A percentile compares a stretch with the other conserved stretches of the same genome.
Evolutionary conservation across 257 asterid genomes (phyloP).

Genomic region (Scutellaria galericulata): DNA sequence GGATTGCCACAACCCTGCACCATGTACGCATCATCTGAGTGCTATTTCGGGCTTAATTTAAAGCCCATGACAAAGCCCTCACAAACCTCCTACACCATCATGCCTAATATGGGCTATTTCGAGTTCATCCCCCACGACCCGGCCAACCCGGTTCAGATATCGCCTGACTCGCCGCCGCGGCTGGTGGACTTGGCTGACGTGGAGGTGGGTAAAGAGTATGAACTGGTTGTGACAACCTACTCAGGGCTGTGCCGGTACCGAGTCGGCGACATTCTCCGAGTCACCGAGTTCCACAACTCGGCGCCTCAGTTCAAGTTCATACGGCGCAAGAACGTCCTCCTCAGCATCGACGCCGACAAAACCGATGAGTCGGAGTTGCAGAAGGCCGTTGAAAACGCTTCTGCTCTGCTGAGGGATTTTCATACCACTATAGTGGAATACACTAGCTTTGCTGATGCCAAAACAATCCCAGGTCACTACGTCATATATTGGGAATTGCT

Average conservation of each 20-base stretch:
- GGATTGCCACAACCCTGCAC: slow-evolving; percentile 47
- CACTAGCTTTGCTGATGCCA: slow-evolving; percentile 44
- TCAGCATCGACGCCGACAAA: slow-evolving; percentile 52
- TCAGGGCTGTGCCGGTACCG: slow-evolving; percentile 51
- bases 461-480: slow-evolving; percentile 49
- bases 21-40: slow-evolving; percentile 56
- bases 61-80: slow-evolving; percentile 42
- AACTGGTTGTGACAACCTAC: slow-evolving; percentile 41
- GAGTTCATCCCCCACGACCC: slow-evolving; percentile 48
- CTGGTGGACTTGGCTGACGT: slow-evolving; percentile 42
- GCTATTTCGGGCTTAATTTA: slow-evolving; percentile 51
- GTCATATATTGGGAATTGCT: slow-evolving; percentile 48
- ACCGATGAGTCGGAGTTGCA: slow-evolving; percentile 52
- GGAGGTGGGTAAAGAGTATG: slow-evolving; percentile 42
- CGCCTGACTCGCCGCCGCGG: slow-evolving; percentile 26
- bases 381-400: slow-evolving; percentile 43
- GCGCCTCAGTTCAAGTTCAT: slow-evolving; percentile 52
- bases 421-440: slow-evolving; percentile 39
- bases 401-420: slow-evolving; percentile 22
- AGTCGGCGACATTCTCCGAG: slow-evolving; percentile 52
- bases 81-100: slow-evolving; percentile 37
- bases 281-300: slow-evolving; percentile 47
- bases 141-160: slow-evolving; percentile 5
- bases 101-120: slow-evolving; percentile 48
- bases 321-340: slow-evolving; percentile 46